Base-by-base conservation (phyloP, 345 rosid species). In the Lepidium didymum region DNA sequence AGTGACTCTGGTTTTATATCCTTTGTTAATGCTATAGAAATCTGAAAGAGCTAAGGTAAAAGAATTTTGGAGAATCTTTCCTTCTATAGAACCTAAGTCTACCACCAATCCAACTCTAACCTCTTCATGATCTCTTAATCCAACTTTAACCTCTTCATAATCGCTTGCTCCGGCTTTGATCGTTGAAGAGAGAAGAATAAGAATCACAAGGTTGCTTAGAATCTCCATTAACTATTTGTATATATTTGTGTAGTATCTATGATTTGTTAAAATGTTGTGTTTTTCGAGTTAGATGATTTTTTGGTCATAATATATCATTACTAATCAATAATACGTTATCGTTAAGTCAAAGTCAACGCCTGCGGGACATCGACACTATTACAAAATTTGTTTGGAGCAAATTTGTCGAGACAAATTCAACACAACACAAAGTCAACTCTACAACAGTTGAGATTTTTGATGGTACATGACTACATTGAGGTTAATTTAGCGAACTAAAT, bases 31-130 rank as follows among this genome's bases (percentile, higher is more conserved):
- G 35, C 29, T 2, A n/a, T 74, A 67, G 8, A 67, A 67, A 52
- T 74, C 64, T 8, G 73, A 49, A 67, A 74, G 60, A 9, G 73
- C 73, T 15, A 74, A 49, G 2, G 18, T 8, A 16, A 74, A 41
- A 36, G 63, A 60, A 19, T 62, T 8, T 31, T 59, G 23, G 1
- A 74, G 1, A 59, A 60, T 41, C 49, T 67, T 74, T 12, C 77
- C 73, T 52, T 74, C 4, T n/a, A 1, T 23, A 16, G 69, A 67
- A 41, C 63, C 9, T 35, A 74, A 33, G n/a, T 67, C 72, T 19
- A 74, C 7, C 14, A 74, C 62, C 14, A 67, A 55, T 23, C 78
- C 78, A 51, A 74, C 69, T 9, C 5, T 33, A 35, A 74, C 18
- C 35, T 67, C 31, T 27, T 27, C 31, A 27, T 27, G 31, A 27